Conservation (phyloP, 768 basidiomycete genomes). For the Pleurotus ostreatus region DNA sequence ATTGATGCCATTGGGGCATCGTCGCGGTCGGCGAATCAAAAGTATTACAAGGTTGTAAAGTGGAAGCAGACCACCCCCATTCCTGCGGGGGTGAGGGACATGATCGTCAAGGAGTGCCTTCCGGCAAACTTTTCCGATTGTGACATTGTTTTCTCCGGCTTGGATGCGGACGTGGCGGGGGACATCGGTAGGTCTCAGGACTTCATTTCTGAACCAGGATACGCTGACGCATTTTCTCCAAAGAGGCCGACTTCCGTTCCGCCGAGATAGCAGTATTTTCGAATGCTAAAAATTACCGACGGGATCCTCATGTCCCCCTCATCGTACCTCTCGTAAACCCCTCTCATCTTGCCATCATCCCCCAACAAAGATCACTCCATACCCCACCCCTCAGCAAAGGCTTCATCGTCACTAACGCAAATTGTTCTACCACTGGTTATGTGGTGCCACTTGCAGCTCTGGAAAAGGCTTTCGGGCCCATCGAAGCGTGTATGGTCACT, state of each 20-base stretch:
- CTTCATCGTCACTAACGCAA: slow-evolving; percentile 98
- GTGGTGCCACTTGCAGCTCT: slow-evolving; percentile 90
- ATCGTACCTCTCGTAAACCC: slow-evolving; percentile 96
- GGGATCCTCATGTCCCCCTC: slow-evolving; percentile 90
- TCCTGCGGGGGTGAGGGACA: slow-evolving; percentile 54
- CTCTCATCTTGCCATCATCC: slow-evolving; percentile 76
- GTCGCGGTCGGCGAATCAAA: slow-evolving; percentile 78
- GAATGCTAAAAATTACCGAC: slow-evolving; percentile 93
- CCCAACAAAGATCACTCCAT: slow-evolving; percentile 73
- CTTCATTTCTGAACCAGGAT: slow-evolving; percentile 1
- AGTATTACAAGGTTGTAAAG: slow-evolving; percentile 64
- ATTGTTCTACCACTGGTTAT: slow-evolving; percentile 93
- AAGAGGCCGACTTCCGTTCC: slow-evolving; percentile 81
- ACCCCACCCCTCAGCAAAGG: slow-evolving; percentile 70
- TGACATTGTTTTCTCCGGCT: slow-evolving; percentile 88
- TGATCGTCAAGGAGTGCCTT: slow-evolving; percentile 73
- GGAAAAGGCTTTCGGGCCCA: slow-evolving; percentile 89
- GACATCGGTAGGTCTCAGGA: slow-evolving; percentile 69
- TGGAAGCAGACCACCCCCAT: slow-evolving; percentile 90
- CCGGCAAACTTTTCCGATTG: slow-evolving; percentile 79
- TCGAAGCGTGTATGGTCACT: slow-evolving; percentile 87
- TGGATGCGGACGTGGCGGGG: slow-evolving; percentile 92
- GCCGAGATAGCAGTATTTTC: slow-evolving; percentile 94
- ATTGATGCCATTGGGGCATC: slow-evolving; percentile 89
- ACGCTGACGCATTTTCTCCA: slow-evolving; percentile 9